Conservation (phyloP, 805 yeast genomes). For the Spathaspora girioi region DNA sequence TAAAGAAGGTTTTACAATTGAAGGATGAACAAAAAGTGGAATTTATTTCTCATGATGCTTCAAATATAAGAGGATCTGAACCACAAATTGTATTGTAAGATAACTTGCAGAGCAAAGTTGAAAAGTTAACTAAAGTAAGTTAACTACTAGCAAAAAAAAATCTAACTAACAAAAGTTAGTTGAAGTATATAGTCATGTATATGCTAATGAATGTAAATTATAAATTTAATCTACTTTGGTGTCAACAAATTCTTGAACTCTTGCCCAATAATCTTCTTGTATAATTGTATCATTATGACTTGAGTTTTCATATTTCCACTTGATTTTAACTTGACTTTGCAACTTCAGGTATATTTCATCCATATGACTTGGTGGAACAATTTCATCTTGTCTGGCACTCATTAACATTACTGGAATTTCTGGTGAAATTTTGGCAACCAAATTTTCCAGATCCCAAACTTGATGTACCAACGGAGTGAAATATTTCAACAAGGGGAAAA, state of each 20-base stretch:
- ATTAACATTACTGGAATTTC: conserved; percentile 66
- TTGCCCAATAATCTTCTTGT: conserved; percentile 77
- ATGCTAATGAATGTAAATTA: too few relatives aligned
- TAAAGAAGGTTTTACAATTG: conserved; percentile 80
- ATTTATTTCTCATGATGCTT: conserved; percentile 66
- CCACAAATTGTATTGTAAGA: conserved; percentile 30
- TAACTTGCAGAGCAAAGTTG: not conserved
- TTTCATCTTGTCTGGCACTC: conserved; percentile 77
- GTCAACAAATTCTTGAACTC: conserved; percentile 52
- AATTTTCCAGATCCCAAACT: conserved; percentile 73
- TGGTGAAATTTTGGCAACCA: conserved; percentile 48
- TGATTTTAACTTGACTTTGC: conserved; percentile 47
- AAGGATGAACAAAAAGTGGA: conserved; percentile 74
- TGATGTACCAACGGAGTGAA: conserved; percentile 67
- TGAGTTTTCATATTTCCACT: conserved; percentile 54
- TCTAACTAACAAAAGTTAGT: too few relatives aligned
- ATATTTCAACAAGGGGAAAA: conserved; percentile 64
- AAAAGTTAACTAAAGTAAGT: not conserved
- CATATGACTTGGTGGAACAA: conserved; percentile 89
- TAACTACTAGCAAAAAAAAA: too few relatives aligned
- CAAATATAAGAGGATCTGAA: conserved; percentile 37
- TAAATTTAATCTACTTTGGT: not conserved
- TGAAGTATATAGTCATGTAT: too few relatives aligned
- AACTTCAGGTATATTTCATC: conserved; percentile 50
- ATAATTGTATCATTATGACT: conserved; percentile 81